phyloP scores from a whole-genome alignment of 352 stramenopile genomes.

The Phytophthora colocasiae region DNA sequence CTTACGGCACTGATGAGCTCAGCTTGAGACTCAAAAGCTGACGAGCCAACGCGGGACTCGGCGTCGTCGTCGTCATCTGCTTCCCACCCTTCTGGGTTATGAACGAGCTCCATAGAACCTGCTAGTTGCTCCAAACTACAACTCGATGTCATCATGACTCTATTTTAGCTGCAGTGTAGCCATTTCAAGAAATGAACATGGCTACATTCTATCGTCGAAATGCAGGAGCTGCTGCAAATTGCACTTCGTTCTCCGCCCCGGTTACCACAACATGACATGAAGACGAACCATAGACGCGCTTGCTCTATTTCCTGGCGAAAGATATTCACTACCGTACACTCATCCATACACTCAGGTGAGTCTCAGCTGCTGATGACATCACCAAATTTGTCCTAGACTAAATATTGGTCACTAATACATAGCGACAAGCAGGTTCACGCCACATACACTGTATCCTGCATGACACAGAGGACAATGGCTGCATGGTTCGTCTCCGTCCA shows the following conservation, averaged over 20 bases:
- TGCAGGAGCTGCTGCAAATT: background rate
- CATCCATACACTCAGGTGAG: conserved; percentile 8
- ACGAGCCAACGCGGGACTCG: conserved; percentile 7
- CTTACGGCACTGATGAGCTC: background rate
- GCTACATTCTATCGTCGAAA: conserved; percentile 8
- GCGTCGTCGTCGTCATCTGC: conserved; percentile 12
- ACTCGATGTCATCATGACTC: conserved; percentile 9
- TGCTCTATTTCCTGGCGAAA: conserved; percentile 1
- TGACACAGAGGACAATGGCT: too few relatives aligned
- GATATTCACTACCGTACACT: conserved; percentile 2
- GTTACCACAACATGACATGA: background rate
- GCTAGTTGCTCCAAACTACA: conserved; percentile 19
- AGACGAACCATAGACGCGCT: background rate
- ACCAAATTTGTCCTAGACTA: conserved; percentile 12
- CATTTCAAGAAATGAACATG: conserved; percentile 8
- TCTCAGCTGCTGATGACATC: conserved; percentile 1
- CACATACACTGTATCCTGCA: too few relatives aligned
- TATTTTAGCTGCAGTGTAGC: conserved; percentile 8
- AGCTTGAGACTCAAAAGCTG: conserved; percentile 18
- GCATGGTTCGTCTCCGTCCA: conserved; percentile 14
- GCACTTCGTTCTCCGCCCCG: background rate
- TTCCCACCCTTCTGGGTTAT: conserved; percentile 22
- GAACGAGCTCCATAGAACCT: conserved; percentile 1
- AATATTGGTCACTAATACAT: background rate
- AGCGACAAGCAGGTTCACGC: background rate